phyloP scores from a whole-genome alignment of 495 filamentous ascomycete species.

The Thermothielavioides terrestris region DNA sequence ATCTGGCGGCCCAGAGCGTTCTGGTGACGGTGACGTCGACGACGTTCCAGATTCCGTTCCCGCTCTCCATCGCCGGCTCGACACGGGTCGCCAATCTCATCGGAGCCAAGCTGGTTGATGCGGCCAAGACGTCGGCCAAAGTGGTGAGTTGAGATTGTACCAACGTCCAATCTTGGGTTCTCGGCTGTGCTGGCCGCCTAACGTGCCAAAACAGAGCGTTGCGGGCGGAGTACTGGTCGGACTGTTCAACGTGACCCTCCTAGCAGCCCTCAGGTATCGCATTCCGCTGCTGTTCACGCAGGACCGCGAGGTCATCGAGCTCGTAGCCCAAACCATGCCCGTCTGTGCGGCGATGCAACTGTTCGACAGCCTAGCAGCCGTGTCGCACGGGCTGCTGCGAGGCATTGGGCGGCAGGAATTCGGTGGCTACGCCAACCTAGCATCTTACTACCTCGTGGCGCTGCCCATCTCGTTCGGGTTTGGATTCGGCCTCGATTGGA shows the following conservation, averaged over 20 bases:
- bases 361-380: conserved; percentile 69
- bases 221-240: conserved; percentile 59
- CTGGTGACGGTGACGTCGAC: conserved; percentile 46
- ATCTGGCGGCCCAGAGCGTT: conserved; percentile 56
- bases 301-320: conserved; percentile 65
- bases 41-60: conserved; percentile 54
- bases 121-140: conserved; percentile 62
- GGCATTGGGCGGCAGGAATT: conserved; percentile 81
- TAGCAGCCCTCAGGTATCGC: conserved; percentile 53
- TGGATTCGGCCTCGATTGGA: conserved; percentile 64
- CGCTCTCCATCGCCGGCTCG: conserved; percentile 52
- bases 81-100: conserved; percentile 59
- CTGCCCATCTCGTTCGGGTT: conserved; percentile 75
- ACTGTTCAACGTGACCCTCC: conserved; percentile 61
- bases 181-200: no score
- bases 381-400: conserved; percentile 73
- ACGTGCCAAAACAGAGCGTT: conserved; percentile 43
- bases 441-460: conserved; percentile 76
- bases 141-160: conserved; percentile 41
- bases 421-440: conserved; percentile 77
- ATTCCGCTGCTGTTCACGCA: conserved; percentile 74
- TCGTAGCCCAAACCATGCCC: conserved; percentile 66
- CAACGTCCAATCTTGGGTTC: neutral
- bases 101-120: conserved; percentile 58
- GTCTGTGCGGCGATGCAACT: conserved; percentile 80